phyloP scores from a whole-genome alignment of 805 yeast species.

The Jamesozyma gamospora region DNA sequence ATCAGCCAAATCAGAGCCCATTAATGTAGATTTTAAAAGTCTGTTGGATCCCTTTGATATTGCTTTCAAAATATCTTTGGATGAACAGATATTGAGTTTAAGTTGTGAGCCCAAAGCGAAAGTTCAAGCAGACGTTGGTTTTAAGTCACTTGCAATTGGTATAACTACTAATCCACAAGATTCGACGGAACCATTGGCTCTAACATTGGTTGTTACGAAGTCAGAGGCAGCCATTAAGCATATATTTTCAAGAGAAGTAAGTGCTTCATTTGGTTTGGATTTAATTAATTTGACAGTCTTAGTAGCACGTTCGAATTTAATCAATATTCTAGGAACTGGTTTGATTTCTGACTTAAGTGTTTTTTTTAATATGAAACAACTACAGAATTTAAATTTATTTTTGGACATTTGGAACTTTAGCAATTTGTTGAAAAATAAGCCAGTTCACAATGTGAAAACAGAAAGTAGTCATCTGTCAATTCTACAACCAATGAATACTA shows the following conservation, averaged over 20 bases:
- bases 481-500: slow-evolving; percentile 32
- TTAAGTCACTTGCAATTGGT: slow-evolving; percentile 55
- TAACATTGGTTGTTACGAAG: slow-evolving; percentile 41
- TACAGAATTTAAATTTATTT: slow-evolving; percentile 78
- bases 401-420: slow-evolving; percentile 72
- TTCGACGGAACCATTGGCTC: slow-evolving; percentile 33
- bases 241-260: slow-evolving; percentile 78
- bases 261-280: slow-evolving; percentile 54
- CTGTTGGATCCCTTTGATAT: slow-evolving; percentile 49
- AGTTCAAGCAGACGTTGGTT: slow-evolving; percentile 75
- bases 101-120: slow-evolving; percentile 94
- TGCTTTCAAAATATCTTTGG: slow-evolving; percentile 53
- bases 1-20: slow-evolving; percentile 3
- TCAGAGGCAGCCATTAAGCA: slow-evolving; percentile 74
- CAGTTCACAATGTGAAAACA: slow-evolving; percentile 4
- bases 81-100: slow-evolving; percentile 61
- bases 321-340: slow-evolving; percentile 41
- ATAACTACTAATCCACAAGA: slow-evolving; percentile 41
- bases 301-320: slow-evolving; percentile 34
- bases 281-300: slow-evolving; percentile 41
- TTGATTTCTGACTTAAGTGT: slow-evolving; percentile 46
- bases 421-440: slow-evolving; percentile 18
- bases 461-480: slow-evolving; percentile 4
- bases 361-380: slow-evolving; percentile 68
- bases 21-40: slow-evolving; percentile 32